Conservation (phyloP, 1,284 basidiomycete species). For the Veloporphyrellus conicus region DNA sequence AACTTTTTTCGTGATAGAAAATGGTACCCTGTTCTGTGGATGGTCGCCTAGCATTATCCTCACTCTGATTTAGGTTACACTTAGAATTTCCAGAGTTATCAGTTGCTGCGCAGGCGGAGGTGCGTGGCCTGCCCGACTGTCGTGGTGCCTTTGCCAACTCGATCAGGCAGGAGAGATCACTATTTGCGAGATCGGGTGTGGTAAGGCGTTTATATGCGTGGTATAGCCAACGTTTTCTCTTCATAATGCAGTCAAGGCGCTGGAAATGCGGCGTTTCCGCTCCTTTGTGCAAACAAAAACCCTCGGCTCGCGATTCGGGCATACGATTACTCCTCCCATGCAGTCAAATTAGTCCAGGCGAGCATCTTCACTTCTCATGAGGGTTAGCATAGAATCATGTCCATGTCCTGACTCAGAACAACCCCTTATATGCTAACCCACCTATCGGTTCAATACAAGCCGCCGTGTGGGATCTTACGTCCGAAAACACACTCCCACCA, state of each 20-base stretch:
- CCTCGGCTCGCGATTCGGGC: slow-evolving; percentile 70
- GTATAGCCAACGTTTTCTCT: slow-evolving; percentile 4
- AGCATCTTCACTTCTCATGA: background rate
- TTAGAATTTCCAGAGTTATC: slow-evolving; percentile 88
- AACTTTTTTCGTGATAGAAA: slow-evolving; percentile 93
- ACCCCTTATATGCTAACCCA: slow-evolving; percentile 68
- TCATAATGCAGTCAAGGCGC: slow-evolving; percentile 53
- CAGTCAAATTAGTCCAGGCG: slow-evolving; percentile 88
- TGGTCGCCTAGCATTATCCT: slow-evolving; percentile 5
- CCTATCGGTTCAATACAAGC: slow-evolving; percentile 72
- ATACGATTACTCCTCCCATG: slow-evolving; percentile 89
- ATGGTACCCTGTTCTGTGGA: slow-evolving; percentile 48
- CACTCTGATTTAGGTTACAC: slow-evolving; percentile 57
- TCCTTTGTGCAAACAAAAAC: slow-evolving; percentile 81
- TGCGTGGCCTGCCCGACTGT: slow-evolving; percentile 31
- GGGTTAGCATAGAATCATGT: background rate
- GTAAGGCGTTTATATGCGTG: slow-evolving; percentile 36
- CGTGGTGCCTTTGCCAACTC: slow-evolving; percentile 3
- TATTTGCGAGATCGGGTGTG: slow-evolving; percentile 84
- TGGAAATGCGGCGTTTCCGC: slow-evolving; percentile 91
- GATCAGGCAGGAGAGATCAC: slow-evolving; percentile 69
- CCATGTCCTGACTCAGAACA: slow-evolving; percentile 38
- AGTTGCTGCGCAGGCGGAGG: slow-evolving; percentile 63
- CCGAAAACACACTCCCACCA: slow-evolving; percentile 56
- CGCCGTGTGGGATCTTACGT: slow-evolving; percentile 89